Conservation (phyloP, 1,139 yeast genomes). For the Pichia sp. region DNA sequence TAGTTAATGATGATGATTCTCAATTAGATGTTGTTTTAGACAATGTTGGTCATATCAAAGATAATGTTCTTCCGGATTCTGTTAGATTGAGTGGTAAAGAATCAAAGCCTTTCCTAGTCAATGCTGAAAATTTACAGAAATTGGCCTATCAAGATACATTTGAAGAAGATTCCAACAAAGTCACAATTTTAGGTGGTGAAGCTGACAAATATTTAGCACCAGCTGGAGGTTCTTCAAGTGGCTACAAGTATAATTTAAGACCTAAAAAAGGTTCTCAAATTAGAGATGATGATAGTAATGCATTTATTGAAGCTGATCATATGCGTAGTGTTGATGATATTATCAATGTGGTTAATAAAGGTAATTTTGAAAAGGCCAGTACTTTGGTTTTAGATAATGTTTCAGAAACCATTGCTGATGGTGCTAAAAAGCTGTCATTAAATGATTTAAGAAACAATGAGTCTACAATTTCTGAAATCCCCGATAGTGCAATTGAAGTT, state of each 20-base stretch:
- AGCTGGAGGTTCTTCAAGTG: constrained; percentile 23
- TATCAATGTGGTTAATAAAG: constrained; percentile 23
- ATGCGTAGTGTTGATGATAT: constrained; percentile 26
- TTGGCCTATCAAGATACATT: constrained; percentile 5
- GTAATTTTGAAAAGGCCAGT: constrained; percentile 17
- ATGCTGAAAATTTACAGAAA: constrained; percentile 1
- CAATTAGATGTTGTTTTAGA: constrained; percentile 49
- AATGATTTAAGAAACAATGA: constrained; percentile 6
- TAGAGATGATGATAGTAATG: constrained; percentile 4
- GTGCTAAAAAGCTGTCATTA: constrained; percentile 2
- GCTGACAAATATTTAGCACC: constrained; percentile 29
- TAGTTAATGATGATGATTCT: constrained; percentile 49
- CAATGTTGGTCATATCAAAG: constrained; percentile 45
- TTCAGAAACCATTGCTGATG: constrained; percentile 21
- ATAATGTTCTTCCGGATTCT: constrained; percentile 34
- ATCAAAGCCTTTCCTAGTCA: not conserved
- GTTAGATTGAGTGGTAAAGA: not conserved
- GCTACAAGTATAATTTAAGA: constrained; percentile 6
- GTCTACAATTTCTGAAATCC: constrained; percentile 21
- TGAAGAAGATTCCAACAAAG: constrained; percentile 5
- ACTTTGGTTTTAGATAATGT: constrained; percentile 16
- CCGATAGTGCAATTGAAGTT: constrained; percentile 29
- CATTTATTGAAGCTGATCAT: constrained; percentile 21
- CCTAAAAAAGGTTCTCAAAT: constrained; percentile 8
- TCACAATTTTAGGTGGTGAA: constrained; percentile 26